Conservation (phyloP, 257 asterid genomes). For the Solanum ossicruentum region DNA sequence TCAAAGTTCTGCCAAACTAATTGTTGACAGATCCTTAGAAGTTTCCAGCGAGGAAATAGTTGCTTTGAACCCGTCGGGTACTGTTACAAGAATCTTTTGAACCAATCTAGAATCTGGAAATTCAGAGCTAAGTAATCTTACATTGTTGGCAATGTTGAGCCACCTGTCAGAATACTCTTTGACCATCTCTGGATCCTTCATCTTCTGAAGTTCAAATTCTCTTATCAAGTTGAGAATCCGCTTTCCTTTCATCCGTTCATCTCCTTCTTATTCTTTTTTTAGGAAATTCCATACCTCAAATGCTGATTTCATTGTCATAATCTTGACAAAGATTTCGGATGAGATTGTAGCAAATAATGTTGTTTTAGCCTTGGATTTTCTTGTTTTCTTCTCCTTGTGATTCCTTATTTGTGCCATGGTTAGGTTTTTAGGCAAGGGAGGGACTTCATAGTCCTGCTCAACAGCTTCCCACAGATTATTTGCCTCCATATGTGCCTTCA, state of each 20-base stretch:
- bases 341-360: not conserved
- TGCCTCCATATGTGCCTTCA: not conserved
- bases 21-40: not conserved
- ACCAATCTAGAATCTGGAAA: not conserved
- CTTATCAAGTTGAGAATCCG: not conserved
- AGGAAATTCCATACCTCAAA: not conserved
- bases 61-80: not conserved
- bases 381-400: not conserved
- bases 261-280: too few relatives aligned
- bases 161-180: too few relatives aligned
- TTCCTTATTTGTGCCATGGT: not conserved
- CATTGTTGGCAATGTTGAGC: not conserved
- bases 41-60: not conserved
- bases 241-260: not conserved
- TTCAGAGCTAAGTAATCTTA: not conserved
- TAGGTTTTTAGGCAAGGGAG: not conserved
- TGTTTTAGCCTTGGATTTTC: not conserved
- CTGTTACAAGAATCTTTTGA: not conserved
- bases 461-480: not conserved
- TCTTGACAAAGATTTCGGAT: not conserved
- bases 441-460: not conserved
- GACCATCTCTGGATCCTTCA: not conserved
- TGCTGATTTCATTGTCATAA: not conserved
- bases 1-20: not conserved
- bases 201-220: not conserved